Evolutionary conservation across 805 yeast species (phyloP), one percentile per base, ranked within the genome.

Genomic region (Candida sithepensis): DNA sequence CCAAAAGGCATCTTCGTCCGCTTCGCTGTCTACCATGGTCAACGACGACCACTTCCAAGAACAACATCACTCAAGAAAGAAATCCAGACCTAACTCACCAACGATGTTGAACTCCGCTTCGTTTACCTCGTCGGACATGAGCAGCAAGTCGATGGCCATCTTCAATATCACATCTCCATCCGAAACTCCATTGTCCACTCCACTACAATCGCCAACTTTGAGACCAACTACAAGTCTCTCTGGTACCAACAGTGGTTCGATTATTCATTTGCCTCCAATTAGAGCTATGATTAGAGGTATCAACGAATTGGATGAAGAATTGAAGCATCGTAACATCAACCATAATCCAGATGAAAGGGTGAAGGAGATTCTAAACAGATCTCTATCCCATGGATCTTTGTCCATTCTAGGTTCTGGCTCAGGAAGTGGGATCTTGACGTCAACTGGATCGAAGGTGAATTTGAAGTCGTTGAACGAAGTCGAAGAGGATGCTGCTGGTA

Each of bases 91-190:
- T 22, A 54, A 49, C 40, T 56, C 63, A 8, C 64, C 65, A 26
- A 49, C 50, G 3, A 30, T 47, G 21, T 23, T 39, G 32, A 33
- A 43, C 21, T 39, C 28, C 24, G 64, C 74, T 37, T 54, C 75
- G 46, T 76, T 77, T 30, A 71, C 69, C 52, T 65, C 73, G 13
- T 74, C 77, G 1, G 64, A 56, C 9, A 32, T 34, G 9, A 45
- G 49, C 20, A 56, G 56, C 24, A 54, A 49, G 34, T 53, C 64
- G 6, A 55, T 54, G 53, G 63, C 65, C 36, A 57, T 63, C 21
- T 65, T 65, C 53, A 65, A 60, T 43, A 57, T 67, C 21, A 58
- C 66, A 4, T 64, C 72, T 1, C 71, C 71, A 4, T 44, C 50
- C 2, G 69, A 65, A 28, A 64, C 67, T 14, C 72, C 71, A 20